A percentile compares a stretch with the other conserved stretches of the same genome.
These are phyloP conservation scores for Penicillium robsamsonii DNA, from an alignment of 495 filamentous ascomycete genomes.

Conservation along the genomic window DNA sequence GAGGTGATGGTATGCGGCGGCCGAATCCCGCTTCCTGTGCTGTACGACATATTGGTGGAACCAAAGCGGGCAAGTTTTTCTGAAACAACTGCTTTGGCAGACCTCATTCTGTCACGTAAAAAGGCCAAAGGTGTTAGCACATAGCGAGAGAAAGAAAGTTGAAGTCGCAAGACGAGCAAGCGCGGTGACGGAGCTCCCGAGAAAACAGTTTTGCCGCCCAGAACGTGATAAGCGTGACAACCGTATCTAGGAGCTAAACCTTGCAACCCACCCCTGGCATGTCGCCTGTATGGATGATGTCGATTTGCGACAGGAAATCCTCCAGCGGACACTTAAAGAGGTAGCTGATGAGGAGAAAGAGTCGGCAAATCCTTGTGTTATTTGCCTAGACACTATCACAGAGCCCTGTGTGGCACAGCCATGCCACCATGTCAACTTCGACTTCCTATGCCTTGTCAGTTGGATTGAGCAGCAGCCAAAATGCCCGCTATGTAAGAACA, in stretches of 20 bases:
- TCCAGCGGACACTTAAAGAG: constrained; percentile 45
- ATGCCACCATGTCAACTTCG: constrained; percentile 77
- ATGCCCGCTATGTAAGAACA: constrained; percentile 71
- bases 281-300: constrained; percentile 39
- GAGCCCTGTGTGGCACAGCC: constrained; percentile 69
- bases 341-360: constrained; percentile 37
- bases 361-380: constrained; percentile 46
- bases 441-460: constrained; percentile 78
- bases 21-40: constrained; percentile 16
- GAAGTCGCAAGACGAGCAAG: not conserved
- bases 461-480: constrained; percentile 73
- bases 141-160: not conserved
- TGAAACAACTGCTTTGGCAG: constrained; percentile 42
- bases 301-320: constrained; percentile 41
- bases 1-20: constrained; percentile 63
- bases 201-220: constrained; percentile 14
- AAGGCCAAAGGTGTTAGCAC: not conserved
- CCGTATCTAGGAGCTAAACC: not conserved
- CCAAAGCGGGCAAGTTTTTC: constrained; percentile 30
- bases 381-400: constrained; percentile 71
- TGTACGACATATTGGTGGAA: constrained; percentile 28
- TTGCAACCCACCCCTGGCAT: constrained; percentile 2
- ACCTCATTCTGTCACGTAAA: constrained; percentile 28
- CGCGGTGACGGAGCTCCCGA: not conserved
- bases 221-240: constrained; percentile 5